phyloP scores from a whole-genome alignment of 306 rosid species.

The Begonia peltatifolia region DNA sequence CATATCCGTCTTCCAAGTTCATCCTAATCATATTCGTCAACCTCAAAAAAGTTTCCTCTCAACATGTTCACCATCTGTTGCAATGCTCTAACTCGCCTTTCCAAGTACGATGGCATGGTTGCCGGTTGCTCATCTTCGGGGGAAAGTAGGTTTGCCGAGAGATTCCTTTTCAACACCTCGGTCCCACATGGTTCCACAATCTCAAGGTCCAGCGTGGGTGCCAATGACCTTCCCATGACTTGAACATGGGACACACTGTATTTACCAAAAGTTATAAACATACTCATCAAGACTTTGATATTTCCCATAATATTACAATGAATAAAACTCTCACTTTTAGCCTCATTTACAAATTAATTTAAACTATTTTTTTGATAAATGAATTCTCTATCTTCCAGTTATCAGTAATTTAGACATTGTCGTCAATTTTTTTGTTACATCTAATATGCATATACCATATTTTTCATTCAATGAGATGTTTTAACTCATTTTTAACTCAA shows the following conservation, averaged over 20 bases:
- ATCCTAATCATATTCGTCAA: slow-evolving; percentile 21
- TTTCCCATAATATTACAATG: not conserved
- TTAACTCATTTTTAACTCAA: no score
- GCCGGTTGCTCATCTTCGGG: slow-evolving; percentile 18
- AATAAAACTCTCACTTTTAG: not conserved
- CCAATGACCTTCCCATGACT: slow-evolving; percentile 44
- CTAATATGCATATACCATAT: no score
- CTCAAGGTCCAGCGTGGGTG: slow-evolving; percentile 50
- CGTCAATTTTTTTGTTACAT: not conserved
- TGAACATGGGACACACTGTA: slow-evolving; percentile 66
- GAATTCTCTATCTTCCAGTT: no score
- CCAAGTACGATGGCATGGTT: slow-evolving; percentile 5
- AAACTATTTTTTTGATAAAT: not conserved
- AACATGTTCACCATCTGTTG: slow-evolving; percentile 21
- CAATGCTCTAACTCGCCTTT: slow-evolving; percentile 15
- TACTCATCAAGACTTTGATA: no score
- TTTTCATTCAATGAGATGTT: no score
- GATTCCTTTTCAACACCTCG: slow-evolving; percentile 39
- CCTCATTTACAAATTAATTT: not conserved
- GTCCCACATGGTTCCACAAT: slow-evolving; percentile 39
- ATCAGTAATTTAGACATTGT: not conserved
- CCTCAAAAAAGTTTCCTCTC: slow-evolving; percentile 16
- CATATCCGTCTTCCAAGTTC: slow-evolving; percentile 34
- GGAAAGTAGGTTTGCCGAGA: slow-evolving; percentile 1
- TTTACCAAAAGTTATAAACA: not conserved